Evolutionary conservation across 2,329 filamentous ascomycete genomes (phyloP).

Genomic region (Trichoderma semiorbis): DNA sequence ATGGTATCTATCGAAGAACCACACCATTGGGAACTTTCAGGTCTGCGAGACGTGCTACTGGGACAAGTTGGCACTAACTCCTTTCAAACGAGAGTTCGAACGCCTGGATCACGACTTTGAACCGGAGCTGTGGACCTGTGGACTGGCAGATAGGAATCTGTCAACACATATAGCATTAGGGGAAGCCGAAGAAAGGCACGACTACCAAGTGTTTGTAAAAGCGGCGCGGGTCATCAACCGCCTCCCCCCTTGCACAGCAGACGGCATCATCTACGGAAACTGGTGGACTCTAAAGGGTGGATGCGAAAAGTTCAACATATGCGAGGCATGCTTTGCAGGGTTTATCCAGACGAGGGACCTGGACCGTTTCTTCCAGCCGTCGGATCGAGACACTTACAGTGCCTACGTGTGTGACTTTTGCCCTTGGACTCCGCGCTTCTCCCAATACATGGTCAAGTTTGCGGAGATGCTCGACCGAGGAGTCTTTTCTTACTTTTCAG

Average conservation of each 20-base stretch:
- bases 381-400: slow-evolving; percentile 17
- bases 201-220: slow-evolving; percentile 28
- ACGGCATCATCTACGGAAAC: slow-evolving; percentile 30
- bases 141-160: slow-evolving; percentile 23
- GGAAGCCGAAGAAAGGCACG: slow-evolving; percentile 22
- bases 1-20: slow-evolving; percentile 27
- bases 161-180: slow-evolving; percentile 27
- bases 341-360: slow-evolving; percentile 28
- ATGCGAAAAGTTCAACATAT: slow-evolving; percentile 27
- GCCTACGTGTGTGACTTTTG: slow-evolving; percentile 32
- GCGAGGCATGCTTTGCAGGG: slow-evolving; percentile 34
- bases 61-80: slow-evolving; percentile 31
- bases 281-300: slow-evolving; percentile 32
- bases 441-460: slow-evolving; percentile 25
- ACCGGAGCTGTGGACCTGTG: slow-evolving; percentile 25
- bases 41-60: slow-evolving; percentile 36
- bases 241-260: slow-evolving; percentile 26
- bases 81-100: slow-evolving; percentile 29
- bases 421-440: slow-evolving; percentile 25
- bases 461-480: slow-evolving; percentile 31
- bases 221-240: slow-evolving; percentile 24
- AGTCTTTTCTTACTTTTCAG: slow-evolving; percentile 29
- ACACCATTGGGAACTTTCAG: slow-evolving; percentile 24
- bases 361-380: slow-evolving; percentile 28
- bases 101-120: background rate